Percentiles rank a stretch among this genome's conserved stretches.
phyloP scores from a whole-genome alignment of 139 green algal genomes.

The Coccomyxa sp. region DNA sequence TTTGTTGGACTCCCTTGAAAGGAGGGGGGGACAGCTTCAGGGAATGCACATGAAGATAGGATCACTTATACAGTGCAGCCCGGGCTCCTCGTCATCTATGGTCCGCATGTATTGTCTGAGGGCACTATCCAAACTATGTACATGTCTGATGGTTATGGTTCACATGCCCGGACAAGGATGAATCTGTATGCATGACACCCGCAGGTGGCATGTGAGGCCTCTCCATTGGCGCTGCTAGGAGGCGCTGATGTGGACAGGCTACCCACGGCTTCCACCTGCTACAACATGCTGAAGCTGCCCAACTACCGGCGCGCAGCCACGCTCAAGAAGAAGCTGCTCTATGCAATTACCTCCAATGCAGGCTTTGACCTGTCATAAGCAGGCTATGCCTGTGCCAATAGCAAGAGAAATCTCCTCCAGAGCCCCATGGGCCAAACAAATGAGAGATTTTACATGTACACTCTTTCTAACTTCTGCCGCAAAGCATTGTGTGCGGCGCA shows the following conservation, averaged over 20 bases:
- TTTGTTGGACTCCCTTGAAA: too few relatives aligned
- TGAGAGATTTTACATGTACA: neutral
- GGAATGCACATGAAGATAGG: too few relatives aligned
- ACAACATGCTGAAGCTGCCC: conserved; percentile 77
- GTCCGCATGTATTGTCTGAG: too few relatives aligned
- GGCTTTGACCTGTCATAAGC: conserved; percentile 84
- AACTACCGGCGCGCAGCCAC: conserved; percentile 60
- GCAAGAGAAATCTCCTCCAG: neutral
- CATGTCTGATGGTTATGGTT: too few relatives aligned
- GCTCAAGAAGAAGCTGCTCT: conserved; percentile 85
- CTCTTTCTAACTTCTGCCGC: neutral
- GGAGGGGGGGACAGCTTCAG: too few relatives aligned
- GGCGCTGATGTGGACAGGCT: conserved; percentile 81
- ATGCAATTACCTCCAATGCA: conserved; percentile 69
- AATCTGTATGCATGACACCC: too few relatives aligned
- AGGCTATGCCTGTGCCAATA: neutral
- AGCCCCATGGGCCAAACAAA: neutral
- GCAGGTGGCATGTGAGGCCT: conserved; percentile 64
- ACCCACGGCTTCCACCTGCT: conserved; percentile 84
- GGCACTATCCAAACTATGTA: too few relatives aligned
- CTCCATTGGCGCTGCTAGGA: conserved; percentile 43
- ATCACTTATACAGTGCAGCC: too few relatives aligned
- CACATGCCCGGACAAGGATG: too few relatives aligned
- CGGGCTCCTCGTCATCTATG: too few relatives aligned
- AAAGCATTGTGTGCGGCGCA: neutral